Base-by-base conservation (phyloP, 352 stramenopile species). In the Globisporangium middletonii region DNA sequence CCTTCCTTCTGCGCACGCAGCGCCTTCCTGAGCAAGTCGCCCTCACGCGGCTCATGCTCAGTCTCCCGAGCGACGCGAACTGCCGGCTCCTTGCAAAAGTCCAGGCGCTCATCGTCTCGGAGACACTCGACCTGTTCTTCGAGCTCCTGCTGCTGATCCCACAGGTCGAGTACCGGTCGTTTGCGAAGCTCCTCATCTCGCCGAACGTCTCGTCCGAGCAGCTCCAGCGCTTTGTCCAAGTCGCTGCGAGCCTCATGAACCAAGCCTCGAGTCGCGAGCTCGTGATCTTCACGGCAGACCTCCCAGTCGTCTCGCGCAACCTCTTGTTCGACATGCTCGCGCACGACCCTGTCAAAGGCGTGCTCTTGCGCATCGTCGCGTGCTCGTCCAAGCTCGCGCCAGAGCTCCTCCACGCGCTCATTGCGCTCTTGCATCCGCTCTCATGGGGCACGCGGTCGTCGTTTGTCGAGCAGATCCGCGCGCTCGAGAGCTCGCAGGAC, bases 241-340 rank as follows among this genome's bases (percentile, higher is more conserved):
- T 89, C 30, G 73, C 75, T 0, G 72, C 73, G 9, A 76, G 77
- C 23, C 77, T 89, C 65, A 86, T 84, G 77, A 89, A 88, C 55
- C 77, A 89, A 50, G 79, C 79, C 2, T 80, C 75, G 9, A 87
- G 71, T 18, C 73, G 79, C 35, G 79, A 88, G 43, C 66, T 87
- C 16, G 68, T 84, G 13, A 82, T 77, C 28, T 88, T 88, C 51
- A 62, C 75, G 6, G 63, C 79, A 6, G 75, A 81, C 37, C 47
- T 88, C 0, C 73, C 75, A 4, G 54, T 71, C 3, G 44, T 59
- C 1, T 69, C 68, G 44, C 73, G 77, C 46, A 67, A 73, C 19
- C 50, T 81, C 26, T 75, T 88, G 50, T 85, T 88, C 50, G 61
- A 72, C n/a, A 71, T 86, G 70, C 51, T 80, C 11, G 30, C 53